Percentiles rank a stretch among this genome's conserved stretches.
Evolutionary conservation across 371 early-diverging fungal genomes (phyloP).

Genomic region (Circinella minor): DNA sequence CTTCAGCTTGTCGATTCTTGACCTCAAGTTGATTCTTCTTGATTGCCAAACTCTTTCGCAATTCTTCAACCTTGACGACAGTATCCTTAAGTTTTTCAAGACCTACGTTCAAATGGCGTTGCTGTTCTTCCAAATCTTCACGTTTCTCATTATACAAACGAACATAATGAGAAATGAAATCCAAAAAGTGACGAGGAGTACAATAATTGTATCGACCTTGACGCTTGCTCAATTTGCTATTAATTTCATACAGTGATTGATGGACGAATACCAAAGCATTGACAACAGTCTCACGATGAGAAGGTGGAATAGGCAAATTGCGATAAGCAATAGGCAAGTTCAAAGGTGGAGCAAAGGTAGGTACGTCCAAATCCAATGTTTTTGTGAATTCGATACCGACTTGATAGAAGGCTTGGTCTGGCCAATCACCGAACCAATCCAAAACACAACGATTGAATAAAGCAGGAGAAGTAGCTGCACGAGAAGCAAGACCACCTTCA

Average conservation of each 20-base stretch:
- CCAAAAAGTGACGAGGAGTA: constrained; percentile 97
- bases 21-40: constrained; percentile 87
- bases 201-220: constrained; percentile 85
- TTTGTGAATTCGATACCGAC: constrained; percentile 96
- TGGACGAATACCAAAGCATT: constrained; percentile 95
- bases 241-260: constrained; percentile 86
- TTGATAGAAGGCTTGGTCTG: constrained; percentile 96
- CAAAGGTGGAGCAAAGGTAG: constrained; percentile 70
- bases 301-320: constrained; percentile 73
- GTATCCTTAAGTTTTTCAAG: constrained; percentile 96
- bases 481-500: constrained; percentile 89
- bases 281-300: constrained; percentile 86
- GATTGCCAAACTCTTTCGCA: constrained; percentile 86
- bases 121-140: constrained; percentile 96
- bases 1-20: constrained; percentile 93
- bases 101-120: constrained; percentile 97
- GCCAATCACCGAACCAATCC: constrained; percentile 99
- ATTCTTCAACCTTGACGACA: constrained; percentile 94
- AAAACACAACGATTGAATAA: constrained; percentile 99
- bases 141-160: constrained; percentile 91
- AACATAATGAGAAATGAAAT: constrained; percentile 95
- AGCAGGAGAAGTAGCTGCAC: constrained; percentile 98
- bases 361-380: constrained; percentile 86
- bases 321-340: constrained; percentile 84
- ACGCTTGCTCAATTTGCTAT: constrained; percentile 81